Conservation (phyloP, 2,329 filamentous ascomycete genomes). For the Venturia asperata region DNA sequence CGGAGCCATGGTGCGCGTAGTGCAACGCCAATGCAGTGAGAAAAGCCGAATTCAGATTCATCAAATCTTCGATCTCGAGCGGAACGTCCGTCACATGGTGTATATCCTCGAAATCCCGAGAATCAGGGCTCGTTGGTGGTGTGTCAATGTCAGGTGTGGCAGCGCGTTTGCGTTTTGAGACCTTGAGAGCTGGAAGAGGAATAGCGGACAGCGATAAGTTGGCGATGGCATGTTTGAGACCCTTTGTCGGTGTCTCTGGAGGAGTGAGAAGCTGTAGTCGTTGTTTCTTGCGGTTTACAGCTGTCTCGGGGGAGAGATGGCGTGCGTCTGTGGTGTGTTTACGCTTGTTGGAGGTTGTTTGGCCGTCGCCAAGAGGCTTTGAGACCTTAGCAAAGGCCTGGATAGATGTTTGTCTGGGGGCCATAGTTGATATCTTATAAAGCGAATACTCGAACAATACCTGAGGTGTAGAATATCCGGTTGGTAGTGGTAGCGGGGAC, state of each 20-base stretch:
- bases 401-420: slow-evolving; percentile 12
- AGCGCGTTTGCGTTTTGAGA: slow-evolving; percentile 16
- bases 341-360: slow-evolving; percentile 16
- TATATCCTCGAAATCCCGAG: neutral
- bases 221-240: slow-evolving; percentile 14
- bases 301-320: neutral
- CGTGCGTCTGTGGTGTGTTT: slow-evolving; percentile 13
- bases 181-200: slow-evolving; percentile 5
- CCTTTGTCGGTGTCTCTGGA: slow-evolving; percentile 19
- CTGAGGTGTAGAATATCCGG: slow-evolving; percentile 4
- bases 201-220: slow-evolving; percentile 16
- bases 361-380: slow-evolving; percentile 13
- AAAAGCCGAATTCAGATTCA: slow-evolving; percentile 42
- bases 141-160: slow-evolving; percentile 12
- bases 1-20: slow-evolving; percentile 43
- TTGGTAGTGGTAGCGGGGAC: slow-evolving; percentile 6
- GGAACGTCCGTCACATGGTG: slow-evolving; percentile 29
- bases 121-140: slow-evolving; percentile 17
- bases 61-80: slow-evolving; percentile 37
- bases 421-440: slow-evolving; percentile 7
- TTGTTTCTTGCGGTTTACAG: neutral
- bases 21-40: slow-evolving; percentile 44
- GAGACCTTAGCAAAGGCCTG: slow-evolving; percentile 17
- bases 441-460: slow-evolving; percentile 6
- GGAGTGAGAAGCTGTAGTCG: slow-evolving; percentile 12